Evolutionary conservation across 495 filamentous ascomycete genomes (phyloP), one percentile per base, ranked within the genome.

Genomic region (Hypoxylon cercidicola): DNA sequence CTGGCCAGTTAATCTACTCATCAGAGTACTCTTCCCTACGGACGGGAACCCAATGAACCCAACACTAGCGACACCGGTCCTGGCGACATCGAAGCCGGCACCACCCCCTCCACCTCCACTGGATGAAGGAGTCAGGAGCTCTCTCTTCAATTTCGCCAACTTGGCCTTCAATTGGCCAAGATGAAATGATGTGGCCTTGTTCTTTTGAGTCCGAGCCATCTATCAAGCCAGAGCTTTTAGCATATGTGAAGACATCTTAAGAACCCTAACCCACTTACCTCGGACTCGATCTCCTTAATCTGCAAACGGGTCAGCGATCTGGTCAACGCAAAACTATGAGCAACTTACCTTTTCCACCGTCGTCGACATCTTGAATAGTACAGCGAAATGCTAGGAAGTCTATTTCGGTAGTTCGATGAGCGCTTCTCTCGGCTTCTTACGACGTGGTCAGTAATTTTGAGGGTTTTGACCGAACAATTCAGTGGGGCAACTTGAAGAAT

Each of bases 261-360:
- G 39, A 34, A 62, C 43, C 21, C 47, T 53, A 57, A 60, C 18
- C 40, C 37, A 79, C 81, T 72, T 82, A 86, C 90, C 80, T 97
- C 95, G 81, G 89, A 81, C 90, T 99, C 95, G 76, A 98, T 89
- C 72, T 93, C 92, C 77, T 97, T 99, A 84, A 99, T 99, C 92
- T 97, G 77, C 77, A 52, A 55, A 52, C 39, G 32, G 30, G 61
- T 68, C 51, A 73, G 68, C 48, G 59, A 61, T 30, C 1, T 55
- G 18, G 4, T 41, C 11, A 12, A 20, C 16, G 28, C 34, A 16
- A 40, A 5, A 41, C 21, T 7, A 47, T 54, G 49, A 48, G 32
- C 25, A 51, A 74, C 82, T 65, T 73, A 93, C 92, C 90, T 97
- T 97, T 58, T 97, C 93, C 72, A 96, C 92, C 40, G 93, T 97